A percentile compares a stretch with the other conserved stretches of the same genome.
These are phyloP conservation scores for Micractinium sp. DNA, from an alignment of 139 green algal genomes.

Conservation along the genomic window DNA sequence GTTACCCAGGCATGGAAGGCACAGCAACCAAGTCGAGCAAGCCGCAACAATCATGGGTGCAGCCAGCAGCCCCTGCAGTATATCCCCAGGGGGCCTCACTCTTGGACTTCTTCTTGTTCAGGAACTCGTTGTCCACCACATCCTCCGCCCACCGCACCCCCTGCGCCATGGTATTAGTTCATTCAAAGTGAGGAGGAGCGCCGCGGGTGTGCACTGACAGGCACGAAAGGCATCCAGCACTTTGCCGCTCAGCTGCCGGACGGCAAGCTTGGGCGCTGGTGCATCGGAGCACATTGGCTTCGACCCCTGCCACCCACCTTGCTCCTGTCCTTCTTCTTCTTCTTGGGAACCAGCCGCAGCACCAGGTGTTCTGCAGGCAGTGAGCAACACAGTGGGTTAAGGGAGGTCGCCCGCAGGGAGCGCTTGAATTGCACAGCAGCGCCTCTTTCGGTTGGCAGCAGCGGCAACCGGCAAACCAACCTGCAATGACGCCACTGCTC, in stretches of 20 bases:
- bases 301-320: conserved; percentile 13
- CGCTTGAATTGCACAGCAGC: not conserved
- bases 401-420: no score
- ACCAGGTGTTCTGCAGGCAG: conserved; percentile 39
- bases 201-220: not conserved
- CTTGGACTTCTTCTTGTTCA: conserved; percentile 81
- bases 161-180: conserved; percentile 41
- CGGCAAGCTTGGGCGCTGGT: no score
- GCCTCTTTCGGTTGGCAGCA: not conserved
- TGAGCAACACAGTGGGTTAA: not conserved
- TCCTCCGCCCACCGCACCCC: conserved; percentile 81
- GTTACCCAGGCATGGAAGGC: no score
- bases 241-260: not conserved
- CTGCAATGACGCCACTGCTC: not conserved
- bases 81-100: conserved; percentile 52
- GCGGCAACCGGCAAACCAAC: not conserved
- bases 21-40: no score
- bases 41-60: no score
- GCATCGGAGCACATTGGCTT: no score
- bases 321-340: conserved; percentile 37
- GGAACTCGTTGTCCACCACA: conserved; percentile 79
- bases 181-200: no score
- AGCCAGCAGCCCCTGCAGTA: no score
- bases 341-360: conserved; percentile 35
- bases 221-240: not conserved